A percentile compares a stretch with the other conserved stretches of the same genome.
Evolutionary conservation across 148 eudicot genomes (phyloP).

Genomic region (Beta vulgaris): DNA sequence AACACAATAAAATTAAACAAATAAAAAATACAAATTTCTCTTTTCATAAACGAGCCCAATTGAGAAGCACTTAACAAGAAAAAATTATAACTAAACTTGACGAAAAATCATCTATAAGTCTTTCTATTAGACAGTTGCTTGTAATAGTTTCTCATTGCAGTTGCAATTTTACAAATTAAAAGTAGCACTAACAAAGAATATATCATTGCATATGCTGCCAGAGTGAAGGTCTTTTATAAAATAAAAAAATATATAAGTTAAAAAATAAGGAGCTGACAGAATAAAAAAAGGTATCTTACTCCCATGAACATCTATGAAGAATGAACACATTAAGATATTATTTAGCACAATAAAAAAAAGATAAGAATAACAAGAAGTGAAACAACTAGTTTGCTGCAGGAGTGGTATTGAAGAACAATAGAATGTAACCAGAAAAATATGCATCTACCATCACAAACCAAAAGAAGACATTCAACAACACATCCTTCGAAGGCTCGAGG

Average conservation of each 20-base stretch:
- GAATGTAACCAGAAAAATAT: background rate
- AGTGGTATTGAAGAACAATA: background rate
- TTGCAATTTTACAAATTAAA: background rate
- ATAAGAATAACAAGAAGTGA: background rate
- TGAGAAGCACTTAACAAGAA: background rate
- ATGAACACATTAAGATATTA: too few species aligned
- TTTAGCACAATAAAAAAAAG: background rate
- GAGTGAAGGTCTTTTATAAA: background rate
- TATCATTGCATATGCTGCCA: background rate
- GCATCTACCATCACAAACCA: background rate
- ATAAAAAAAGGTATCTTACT: background rate
- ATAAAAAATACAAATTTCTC: background rate
- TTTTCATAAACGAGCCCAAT: background rate
- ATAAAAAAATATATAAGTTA: too few species aligned
- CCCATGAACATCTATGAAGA: background rate
- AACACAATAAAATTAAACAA: background rate
- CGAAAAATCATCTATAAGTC: background rate
- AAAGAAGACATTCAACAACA: background rate
- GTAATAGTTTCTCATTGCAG: background rate
- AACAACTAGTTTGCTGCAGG: background rate
- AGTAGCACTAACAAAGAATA: background rate
- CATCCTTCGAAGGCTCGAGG: constrained; percentile 5
- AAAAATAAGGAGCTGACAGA: background rate
- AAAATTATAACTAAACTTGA: background rate
- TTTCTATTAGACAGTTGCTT: background rate